phyloP scores from a whole-genome alignment of 306 rosid species.

The Cucurbita ficifolia region DNA sequence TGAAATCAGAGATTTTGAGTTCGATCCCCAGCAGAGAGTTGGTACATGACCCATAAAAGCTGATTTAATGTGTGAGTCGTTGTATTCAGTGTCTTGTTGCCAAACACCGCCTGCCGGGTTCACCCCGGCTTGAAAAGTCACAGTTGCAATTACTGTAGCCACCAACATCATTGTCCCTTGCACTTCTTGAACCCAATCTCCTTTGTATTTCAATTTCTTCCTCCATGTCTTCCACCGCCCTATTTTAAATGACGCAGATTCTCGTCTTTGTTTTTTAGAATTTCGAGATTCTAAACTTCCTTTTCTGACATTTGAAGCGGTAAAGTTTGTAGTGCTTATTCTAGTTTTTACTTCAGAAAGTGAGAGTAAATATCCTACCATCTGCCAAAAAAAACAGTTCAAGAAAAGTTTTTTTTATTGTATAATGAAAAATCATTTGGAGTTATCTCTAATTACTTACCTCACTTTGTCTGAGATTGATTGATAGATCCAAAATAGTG shows the following conservation, averaged over 20 bases:
- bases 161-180: neutral
- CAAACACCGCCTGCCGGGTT: neutral
- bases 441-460: neutral
- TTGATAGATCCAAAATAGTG: neutral
- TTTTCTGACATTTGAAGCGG: no score
- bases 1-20: slow-evolving; percentile 51
- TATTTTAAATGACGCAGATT: neutral
- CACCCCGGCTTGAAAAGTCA: neutral
- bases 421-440: no score
- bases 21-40: slow-evolving; percentile 38
- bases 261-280: neutral
- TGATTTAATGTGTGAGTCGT: no score
- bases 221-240: neutral
- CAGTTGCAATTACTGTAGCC: neutral
- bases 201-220: neutral
- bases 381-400: neutral
- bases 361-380: neutral
- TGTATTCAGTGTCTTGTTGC: neutral
- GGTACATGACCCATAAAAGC: no score
- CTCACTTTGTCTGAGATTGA: neutral
- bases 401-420: no score
- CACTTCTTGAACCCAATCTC: neutral
- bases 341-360: neutral
- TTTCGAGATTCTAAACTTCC: neutral
- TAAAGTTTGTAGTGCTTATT: neutral